Evolutionary conservation across 176 grass and related monocot genomes (phyloP), one percentile per base, ranked within the genome.

Genomic region (Melocanna baccifera): DNA sequence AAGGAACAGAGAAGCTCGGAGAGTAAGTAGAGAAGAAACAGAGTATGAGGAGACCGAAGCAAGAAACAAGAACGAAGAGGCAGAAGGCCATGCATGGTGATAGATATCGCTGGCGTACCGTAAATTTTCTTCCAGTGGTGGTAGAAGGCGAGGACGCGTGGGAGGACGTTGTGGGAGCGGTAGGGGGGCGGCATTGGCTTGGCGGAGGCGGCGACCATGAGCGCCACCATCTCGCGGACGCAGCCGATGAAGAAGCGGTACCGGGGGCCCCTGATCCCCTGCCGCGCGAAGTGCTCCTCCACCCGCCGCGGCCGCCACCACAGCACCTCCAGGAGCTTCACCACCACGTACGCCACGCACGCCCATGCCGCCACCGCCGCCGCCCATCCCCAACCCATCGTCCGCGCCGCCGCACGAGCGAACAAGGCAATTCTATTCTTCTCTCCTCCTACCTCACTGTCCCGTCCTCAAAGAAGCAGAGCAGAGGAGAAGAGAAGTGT

Each of bases 71-170:
- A n/a, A n/a, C 8, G 55, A 12, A 15, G 22, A 40, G 19, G 11
- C 11, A 37, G 34, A 15, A 58, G 13, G 59, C 16, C 62, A 64
- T 64, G 62, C 20, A 12, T 48, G 39, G 71, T 32, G 39, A 76
- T 43, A 23, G 57, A 74, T 36, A 37, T 42, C 19, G 22, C 67
- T 18, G 5, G 41, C 37, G 45, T 90, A 98, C 96, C 96, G 64
- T 98, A 98, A 69, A 98, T 95, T 89, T 95, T 98, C 89, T 83
- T 98, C 96, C 96, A 98, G 79, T 95, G 93, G 85, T 90, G 91
- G 87, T 95, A 98, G 91, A 98, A 98, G 82, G 96, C 83, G 57
- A 98, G 96, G 78, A 95, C 96, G 43, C 96, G 53, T 2, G 96
- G 96, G 47, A 98, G 91, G 43, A 98, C 90, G 85, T 98, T 93